Evolutionary conservation across 768 basidiomycete genomes (phyloP).

Genomic region (Agaricus subrufescens): DNA sequence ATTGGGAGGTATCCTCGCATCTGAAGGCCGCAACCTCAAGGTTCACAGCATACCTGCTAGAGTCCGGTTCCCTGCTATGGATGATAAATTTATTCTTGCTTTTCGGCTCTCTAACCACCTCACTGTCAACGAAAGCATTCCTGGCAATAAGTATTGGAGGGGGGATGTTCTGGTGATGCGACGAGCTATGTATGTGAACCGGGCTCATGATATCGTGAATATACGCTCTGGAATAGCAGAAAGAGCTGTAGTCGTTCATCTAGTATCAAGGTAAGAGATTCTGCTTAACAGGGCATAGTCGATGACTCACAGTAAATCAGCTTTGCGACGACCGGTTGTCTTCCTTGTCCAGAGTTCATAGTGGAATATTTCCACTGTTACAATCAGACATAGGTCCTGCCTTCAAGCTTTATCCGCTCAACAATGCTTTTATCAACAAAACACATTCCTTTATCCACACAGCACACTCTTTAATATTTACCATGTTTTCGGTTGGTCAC

Average conservation of each 20-base stretch:
- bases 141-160: background rate
- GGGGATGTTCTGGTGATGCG: background rate
- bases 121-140: background rate
- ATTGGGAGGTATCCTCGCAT: background rate
- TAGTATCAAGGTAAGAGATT: background rate
- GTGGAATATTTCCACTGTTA: too few relatives aligned
- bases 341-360: too few relatives aligned
- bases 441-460: too few relatives aligned
- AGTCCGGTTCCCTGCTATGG: background rate
- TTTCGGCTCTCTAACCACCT: background rate
- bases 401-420: too few relatives aligned
- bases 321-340: too few relatives aligned
- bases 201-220: background rate
- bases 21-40: background rate
- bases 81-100: background rate
- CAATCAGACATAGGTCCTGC: too few relatives aligned
- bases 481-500: too few relatives aligned
- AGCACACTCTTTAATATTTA: too few relatives aligned
- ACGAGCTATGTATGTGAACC: background rate
- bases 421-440: too few relatives aligned
- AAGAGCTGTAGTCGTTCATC: background rate
- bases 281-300: too few relatives aligned
- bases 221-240: background rate
- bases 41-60: background rate
- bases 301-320: too few relatives aligned